Percentiles rank a stretch among this genome's conserved stretches.
phyloP scores from a whole-genome alignment of 208 protist species.

The Leishmania aethiopica region DNA sequence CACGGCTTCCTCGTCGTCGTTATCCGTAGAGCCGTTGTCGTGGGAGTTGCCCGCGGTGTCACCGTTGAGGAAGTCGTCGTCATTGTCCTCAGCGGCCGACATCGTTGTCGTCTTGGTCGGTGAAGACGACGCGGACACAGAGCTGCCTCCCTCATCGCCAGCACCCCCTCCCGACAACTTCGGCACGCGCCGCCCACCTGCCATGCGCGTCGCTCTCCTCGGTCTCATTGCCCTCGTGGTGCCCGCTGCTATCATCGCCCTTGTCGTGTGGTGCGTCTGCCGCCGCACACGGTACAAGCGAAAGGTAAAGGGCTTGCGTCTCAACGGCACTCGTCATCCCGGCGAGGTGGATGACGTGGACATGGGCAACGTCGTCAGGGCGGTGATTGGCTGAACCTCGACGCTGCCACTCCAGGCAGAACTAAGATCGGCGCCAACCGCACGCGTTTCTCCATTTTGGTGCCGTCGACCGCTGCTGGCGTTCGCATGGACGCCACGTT shows the following conservation, averaged over 20 bases:
- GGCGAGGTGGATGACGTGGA: constrained; percentile 59
- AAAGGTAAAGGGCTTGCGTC: constrained; percentile 34
- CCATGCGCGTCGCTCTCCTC: constrained; percentile 16
- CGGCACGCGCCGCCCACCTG: neutral
- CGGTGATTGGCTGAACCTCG: constrained; percentile 47
- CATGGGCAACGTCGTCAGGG: constrained; percentile 45
- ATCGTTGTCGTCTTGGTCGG: neutral
- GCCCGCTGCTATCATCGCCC: constrained; percentile 28
- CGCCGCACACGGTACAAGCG: constrained; percentile 41
- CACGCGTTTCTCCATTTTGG: constrained; percentile 2
- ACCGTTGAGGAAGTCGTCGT: neutral
- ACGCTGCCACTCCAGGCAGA: constrained; percentile 3
- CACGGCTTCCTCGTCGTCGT: neutral
- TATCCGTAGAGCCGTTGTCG: neutral
- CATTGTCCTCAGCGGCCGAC: neutral
- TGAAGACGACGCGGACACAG: neutral
- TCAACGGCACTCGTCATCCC: constrained; percentile 45
- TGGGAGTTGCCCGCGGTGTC: neutral
- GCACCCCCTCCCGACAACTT: constrained; percentile 6
- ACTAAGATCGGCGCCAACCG: neutral
- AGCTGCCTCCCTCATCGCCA: neutral
- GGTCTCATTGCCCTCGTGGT: constrained; percentile 58
- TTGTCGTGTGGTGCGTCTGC: constrained; percentile 34
- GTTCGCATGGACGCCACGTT: constrained; percentile 27
- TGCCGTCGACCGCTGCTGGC: neutral